A percentile compares a stretch with the other conserved stretches of the same genome.
Conservation (phyloP, 306 rosid species). For the Spatholobus suberectus region DNA sequence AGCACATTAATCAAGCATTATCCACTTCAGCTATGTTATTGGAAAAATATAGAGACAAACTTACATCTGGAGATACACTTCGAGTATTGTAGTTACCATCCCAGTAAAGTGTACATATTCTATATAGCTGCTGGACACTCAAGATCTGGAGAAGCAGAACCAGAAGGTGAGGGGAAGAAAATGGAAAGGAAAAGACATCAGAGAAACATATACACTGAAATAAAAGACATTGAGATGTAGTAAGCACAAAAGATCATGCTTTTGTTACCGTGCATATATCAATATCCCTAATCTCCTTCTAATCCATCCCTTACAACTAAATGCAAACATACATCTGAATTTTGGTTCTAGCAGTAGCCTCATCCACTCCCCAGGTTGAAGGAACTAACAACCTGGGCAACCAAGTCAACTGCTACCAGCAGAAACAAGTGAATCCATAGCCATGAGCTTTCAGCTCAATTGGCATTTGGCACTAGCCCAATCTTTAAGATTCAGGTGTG, state of each 20-base stretch:
- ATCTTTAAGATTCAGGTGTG: background rate
- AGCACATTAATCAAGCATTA: slow-evolving; percentile 37
- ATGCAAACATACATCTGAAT: background rate
- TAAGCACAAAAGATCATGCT: background rate
- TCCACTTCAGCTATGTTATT: slow-evolving; percentile 5
- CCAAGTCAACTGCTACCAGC: background rate
- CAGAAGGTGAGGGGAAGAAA: background rate
- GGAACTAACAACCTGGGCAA: background rate
- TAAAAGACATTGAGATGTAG: background rate
- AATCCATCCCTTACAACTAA: background rate
- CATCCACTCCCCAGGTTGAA: background rate
- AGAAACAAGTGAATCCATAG: background rate
- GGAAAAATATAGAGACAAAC: slow-evolving; percentile 36
- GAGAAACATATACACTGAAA: background rate
- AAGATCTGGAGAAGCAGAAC: slow-evolving; percentile 66
- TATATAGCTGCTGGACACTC: slow-evolving; percentile 92
- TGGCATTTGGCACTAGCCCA: background rate
- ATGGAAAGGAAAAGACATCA: slow-evolving; percentile 16
- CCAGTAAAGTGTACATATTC: slow-evolving; percentile 94
- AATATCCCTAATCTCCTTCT: background rate
- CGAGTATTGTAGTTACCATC: slow-evolving; percentile 89
- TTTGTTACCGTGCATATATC: background rate
- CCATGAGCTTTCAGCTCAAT: background rate
- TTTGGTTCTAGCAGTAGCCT: background rate
- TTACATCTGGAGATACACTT: slow-evolving; percentile 89